Conservation (phyloP, 2,329 filamentous ascomycete species). For the Cladosporium sp. region DNA sequence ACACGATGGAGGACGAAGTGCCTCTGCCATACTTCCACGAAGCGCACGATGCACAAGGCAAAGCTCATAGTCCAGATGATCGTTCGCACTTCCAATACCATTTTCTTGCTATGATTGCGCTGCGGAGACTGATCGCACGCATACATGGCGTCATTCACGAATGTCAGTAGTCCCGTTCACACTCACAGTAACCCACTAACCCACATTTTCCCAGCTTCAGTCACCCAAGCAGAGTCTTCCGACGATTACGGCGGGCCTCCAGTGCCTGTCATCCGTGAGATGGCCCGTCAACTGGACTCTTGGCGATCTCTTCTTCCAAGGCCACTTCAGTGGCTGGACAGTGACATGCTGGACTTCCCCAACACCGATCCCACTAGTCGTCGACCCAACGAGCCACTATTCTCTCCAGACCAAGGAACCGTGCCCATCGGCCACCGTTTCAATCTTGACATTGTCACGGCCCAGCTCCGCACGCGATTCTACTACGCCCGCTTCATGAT, state of each 20-base stretch:
- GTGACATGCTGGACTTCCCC: slow-evolving; percentile 49
- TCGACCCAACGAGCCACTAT: slow-evolving; percentile 43
- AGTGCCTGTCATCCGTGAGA: slow-evolving; percentile 51
- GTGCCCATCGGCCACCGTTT: slow-evolving; percentile 53
- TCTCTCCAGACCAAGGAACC: slow-evolving; percentile 50
- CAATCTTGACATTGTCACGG: slow-evolving; percentile 59
- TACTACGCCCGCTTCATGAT: slow-evolving; percentile 62
- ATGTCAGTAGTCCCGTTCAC: slow-evolving; percentile 44
- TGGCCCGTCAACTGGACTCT: slow-evolving; percentile 57
- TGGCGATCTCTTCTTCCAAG: slow-evolving; percentile 61
- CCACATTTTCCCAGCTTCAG: slow-evolving; percentile 26
- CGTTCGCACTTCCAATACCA: slow-evolving; percentile 59
- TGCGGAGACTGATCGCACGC: slow-evolving; percentile 56
- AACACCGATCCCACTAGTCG: slow-evolving; percentile 32
- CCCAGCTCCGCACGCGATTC: slow-evolving; percentile 60
- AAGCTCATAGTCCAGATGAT: slow-evolving; percentile 46
- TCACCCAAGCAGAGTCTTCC: slow-evolving; percentile 32
- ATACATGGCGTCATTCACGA: slow-evolving; percentile 57
- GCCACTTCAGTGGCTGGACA: slow-evolving; percentile 61
- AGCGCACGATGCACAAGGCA: slow-evolving; percentile 40
- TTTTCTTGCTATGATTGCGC: slow-evolving; percentile 62
- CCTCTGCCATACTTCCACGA: slow-evolving; percentile 57
- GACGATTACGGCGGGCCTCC: slow-evolving; percentile 44
- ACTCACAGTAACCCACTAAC: background rate
- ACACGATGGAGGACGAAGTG: slow-evolving; percentile 56